Evolutionary conservation across 176 grass and related monocot species (phyloP), one percentile per base, ranked within the genome.

Genomic region (Ensete ventricosum): DNA sequence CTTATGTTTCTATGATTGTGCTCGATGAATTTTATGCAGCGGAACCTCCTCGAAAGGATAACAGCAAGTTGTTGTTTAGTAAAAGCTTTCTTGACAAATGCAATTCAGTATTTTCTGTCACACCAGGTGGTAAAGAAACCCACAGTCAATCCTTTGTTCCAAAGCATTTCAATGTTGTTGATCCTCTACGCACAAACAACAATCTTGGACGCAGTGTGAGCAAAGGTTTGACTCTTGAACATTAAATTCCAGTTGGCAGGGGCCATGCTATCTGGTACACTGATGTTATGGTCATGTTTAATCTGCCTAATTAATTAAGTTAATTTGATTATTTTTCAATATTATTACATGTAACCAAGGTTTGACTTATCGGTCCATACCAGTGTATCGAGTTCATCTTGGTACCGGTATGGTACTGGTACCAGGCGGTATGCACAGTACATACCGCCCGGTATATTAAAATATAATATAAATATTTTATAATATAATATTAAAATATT

Each of bases 121-220:
- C 25, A 50, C 87, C 85, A 79, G 83, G 71, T 54, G 78, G 79
- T 77, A 85, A 88, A 76, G 93, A 92, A 71, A 90, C 54, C 52
- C 86, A 81, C 63, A 77, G 77, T 6, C 93, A 90, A 74, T 73
- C 87, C 74, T 96, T 96, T 86, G 50, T 92, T 84, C 88, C 89
- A 59, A 96, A 96, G 75, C 85, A 92, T 80, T 92, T 96, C 65
- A 96, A 96, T 81, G 89, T 96, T 76, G 89, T 96, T 69, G 89
- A 96, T 83, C 93, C 93, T 80, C 86, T 96, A 75, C 81, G 89
- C 24, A 81, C 83, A 80, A 92, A 88, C 79, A 96, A 96, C 70
- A 96, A 96, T 62, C 93, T 96, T 13, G 89, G 93, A 77, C 91
- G 89, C 75, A 92, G 93, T 88, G 89, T 96, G 67, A 92, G 85